Conservation (phyloP, 225 moss, liverwort and hornwort species). For the Ulota crispa region DNA sequence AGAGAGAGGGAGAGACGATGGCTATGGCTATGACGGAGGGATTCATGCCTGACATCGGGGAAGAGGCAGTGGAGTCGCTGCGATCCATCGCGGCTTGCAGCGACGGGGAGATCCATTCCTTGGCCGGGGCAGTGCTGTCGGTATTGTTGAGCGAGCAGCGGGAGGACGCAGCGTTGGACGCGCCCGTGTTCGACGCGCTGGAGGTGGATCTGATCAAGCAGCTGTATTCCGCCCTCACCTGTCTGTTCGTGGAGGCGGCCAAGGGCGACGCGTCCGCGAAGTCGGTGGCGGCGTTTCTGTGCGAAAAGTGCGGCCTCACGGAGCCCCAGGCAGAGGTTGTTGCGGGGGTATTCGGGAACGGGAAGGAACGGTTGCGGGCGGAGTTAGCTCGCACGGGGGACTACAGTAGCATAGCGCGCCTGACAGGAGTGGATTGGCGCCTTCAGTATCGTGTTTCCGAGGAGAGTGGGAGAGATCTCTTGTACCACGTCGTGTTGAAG, state of each 20-base stretch:
- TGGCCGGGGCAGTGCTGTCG: constrained; percentile 51
- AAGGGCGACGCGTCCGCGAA: constrained; percentile 56
- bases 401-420: constrained; percentile 49
- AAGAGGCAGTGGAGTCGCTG: constrained; percentile 51
- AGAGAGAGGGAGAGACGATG: background rate
- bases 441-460: constrained; percentile 64
- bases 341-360: constrained; percentile 41
- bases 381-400: constrained; percentile 51
- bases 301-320: constrained; percentile 52
- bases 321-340: constrained; percentile 51
- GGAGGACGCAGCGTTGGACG: constrained; percentile 66
- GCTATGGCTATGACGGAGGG: constrained; percentile 33
- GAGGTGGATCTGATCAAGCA: constrained; percentile 74
- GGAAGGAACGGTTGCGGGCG: constrained; percentile 59
- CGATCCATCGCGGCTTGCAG: constrained; percentile 31
- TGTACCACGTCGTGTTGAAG: constrained; percentile 69
- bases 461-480: constrained; percentile 55
- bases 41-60: constrained; percentile 47
- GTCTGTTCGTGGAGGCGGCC: constrained; percentile 72
- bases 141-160: constrained; percentile 55
- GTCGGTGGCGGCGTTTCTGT: constrained; percentile 49
- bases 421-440: constrained; percentile 67
- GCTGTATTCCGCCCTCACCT: constrained; percentile 67
- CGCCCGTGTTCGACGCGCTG: constrained; percentile 59
- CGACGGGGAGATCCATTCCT: constrained; percentile 44